Evolutionary conservation across 2,329 filamentous ascomycete species (phyloP), one percentile per base, ranked within the genome.

Genomic region (Aspergillus sp.): DNA sequence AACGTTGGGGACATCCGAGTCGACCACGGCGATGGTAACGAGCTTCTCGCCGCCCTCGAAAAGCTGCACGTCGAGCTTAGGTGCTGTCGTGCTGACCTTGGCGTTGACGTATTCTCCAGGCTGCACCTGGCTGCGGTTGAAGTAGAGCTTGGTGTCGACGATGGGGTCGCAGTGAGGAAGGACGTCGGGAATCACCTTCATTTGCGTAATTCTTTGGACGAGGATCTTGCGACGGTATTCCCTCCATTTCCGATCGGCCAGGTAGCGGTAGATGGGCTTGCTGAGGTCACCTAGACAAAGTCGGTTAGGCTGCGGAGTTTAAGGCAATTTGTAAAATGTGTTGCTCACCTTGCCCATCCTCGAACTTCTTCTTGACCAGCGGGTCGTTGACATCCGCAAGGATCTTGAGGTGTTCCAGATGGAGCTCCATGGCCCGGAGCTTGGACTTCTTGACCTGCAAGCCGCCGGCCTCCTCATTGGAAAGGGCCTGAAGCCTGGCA

Each of bases 321-420:
- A 38, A 38, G 19, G 13, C 39, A 38, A 21, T 17, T 8, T 8
- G 8, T 8, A 47, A 10, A 13, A 25, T 25, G 8, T 13, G 27
- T 54, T 27, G 36, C 57, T 55, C 30, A 96, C 94, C 92, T 70
- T 89, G 78, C 23, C 93, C 92, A 77, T 98, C 93, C 75, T 99
- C 95, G 68, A 96, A 98, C 66, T 86, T 88, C 79, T 92, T 91
- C 86, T 97, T 97, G 63, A 98, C 91, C 39, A 92, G 70, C 0
- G 95, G 95, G 73, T 98, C 95, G 75, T 98, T 98, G 77, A 96
- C 92, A 73, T 99, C 95, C 23, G 92, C 93, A 63, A 90, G 79
- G 41, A 99, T 89, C 84, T 97, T 96, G 73, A 96, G 81, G 57
- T 88, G 77, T 73, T 96, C 89, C 58, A 97, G 73, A 69, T 91